phyloP scores from a whole-genome alignment of 2,329 filamentous ascomycete genomes.

The Myriosclerotinia scirpicola region DNA sequence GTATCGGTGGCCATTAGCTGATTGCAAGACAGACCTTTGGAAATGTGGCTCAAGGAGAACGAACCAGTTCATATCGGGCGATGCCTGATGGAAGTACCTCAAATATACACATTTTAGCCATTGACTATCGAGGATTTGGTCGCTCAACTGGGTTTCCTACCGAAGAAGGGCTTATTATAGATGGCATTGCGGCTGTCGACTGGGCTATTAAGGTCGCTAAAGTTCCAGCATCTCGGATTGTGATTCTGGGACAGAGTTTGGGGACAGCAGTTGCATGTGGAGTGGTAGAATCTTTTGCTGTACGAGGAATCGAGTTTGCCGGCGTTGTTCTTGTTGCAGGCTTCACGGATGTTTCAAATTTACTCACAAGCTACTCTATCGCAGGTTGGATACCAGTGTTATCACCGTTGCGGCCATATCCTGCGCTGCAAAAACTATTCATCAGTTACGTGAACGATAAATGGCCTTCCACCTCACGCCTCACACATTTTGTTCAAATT shows the following conservation, averaged over 20 bases:
- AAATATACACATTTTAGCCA: conserved; percentile 75
- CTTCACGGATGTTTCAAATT: conserved; percentile 71
- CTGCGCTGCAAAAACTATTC: conserved; percentile 61
- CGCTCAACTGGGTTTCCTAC: conserved; percentile 76
- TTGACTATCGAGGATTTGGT: conserved; percentile 90
- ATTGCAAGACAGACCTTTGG: conserved; percentile 70
- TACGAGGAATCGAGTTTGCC: conserved; percentile 65
- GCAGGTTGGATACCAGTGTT: conserved; percentile 77
- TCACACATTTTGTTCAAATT: conserved; percentile 56
- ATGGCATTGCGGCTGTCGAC: conserved; percentile 71
- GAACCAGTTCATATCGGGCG: conserved; percentile 75
- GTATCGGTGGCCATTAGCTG: conserved; percentile 22
- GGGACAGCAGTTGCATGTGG: conserved; percentile 82
- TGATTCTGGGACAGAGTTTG: conserved; percentile 82
- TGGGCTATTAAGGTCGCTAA: conserved; percentile 66
- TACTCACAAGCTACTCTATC: conserved; percentile 75
- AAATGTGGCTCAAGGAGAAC: conserved; percentile 75
- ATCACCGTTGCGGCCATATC: conserved; percentile 69
- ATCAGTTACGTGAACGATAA: conserved; percentile 68
- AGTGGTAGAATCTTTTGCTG: conserved; percentile 68
- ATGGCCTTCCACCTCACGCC: conserved; percentile 72
- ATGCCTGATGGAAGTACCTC: conserved; percentile 69
- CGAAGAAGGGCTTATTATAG: conserved; percentile 77
- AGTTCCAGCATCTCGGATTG: conserved; percentile 69
- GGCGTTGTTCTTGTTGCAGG: conserved; percentile 76